Base-by-base conservation (phyloP, 2,329 filamentous ascomycete genomes). In the Aspergillus arachidicola region DNA sequence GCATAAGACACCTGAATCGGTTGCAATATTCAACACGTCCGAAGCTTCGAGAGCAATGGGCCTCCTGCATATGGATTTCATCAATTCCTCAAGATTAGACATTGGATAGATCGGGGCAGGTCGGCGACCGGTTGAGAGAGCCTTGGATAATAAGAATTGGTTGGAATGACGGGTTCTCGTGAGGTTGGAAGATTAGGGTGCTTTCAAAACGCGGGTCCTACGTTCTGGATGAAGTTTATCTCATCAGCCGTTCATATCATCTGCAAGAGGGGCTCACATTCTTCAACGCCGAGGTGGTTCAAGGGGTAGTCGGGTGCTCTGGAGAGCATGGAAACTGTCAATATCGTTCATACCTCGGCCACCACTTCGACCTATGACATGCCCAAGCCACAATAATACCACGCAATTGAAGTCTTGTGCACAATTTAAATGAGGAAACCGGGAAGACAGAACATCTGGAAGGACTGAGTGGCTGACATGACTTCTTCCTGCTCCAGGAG, bases 351-450 rank as follows among this genome's bases (percentile, higher is more conserved):
- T 71, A 62, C 60, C 64, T 64, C 48, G 57, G 56, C 54, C 26
- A 64, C 64, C 54, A 61, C 66, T 65, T 63, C 45, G 60, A 60
- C 45, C 57, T 61, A 57, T 65, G 62, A 64, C 66, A 70, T 68
- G 65, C 61, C 59, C 53, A 50, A 46, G 26, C 57, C 41, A 30
- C 45, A 45, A 30, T 36, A 59, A 53, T 54, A 48, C 43, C 43
- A 34, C 54, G 16, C 32, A 54, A 60, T 61, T 43, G 30, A 55
- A 28, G 60, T 59, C 61, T 43, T 58, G 43, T 57, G 57, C 57
- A 43, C 56, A 58, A 48, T 14, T 50, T n/a, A 56, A 30, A 58
- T 45, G 26, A 48, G 51, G 26, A n/a, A 30, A 26, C 12, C 21
- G 12, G n/a, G 45, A 30, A 32, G 51, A 57, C 14, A 26, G 36